Conservation (phyloP, 176 grass and related monocot species). For the Leersia perrieri region DNA sequence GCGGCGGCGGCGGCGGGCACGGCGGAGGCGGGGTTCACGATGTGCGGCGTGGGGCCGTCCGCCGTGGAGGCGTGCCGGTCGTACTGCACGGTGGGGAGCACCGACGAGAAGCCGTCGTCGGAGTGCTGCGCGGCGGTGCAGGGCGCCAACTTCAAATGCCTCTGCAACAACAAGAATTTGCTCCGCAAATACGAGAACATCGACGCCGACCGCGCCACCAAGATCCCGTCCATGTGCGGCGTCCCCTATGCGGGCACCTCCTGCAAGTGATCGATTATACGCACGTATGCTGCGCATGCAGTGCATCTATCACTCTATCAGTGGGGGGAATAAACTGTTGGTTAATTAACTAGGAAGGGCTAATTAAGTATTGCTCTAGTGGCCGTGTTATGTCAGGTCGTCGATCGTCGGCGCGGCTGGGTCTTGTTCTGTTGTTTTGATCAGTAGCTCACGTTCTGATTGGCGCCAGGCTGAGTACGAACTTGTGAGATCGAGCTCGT, state of each 20-base stretch:
- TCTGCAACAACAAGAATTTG: slow-evolving; percentile 4
- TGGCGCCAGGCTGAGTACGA: no score
- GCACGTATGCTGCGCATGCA: no score
- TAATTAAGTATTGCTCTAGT: neutral
- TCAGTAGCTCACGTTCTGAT: neutral
- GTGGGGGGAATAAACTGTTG: neutral
- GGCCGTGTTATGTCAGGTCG: neutral
- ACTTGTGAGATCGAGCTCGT: neutral
- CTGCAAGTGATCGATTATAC: slow-evolving; percentile 1
- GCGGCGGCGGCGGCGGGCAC: neutral
- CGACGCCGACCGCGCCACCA: slow-evolving; percentile 33
- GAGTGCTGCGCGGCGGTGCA: slow-evolving; percentile 32
- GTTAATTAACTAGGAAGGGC: neutral
- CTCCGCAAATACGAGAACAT: neutral
- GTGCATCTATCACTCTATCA: no score
- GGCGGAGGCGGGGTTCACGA: neutral
- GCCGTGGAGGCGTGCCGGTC: slow-evolving; percentile 38
- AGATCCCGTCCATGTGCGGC: slow-evolving; percentile 48
- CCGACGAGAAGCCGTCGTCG: neutral
- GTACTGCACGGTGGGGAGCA: slow-evolving; percentile 22
- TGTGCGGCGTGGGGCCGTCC: slow-evolving; percentile 30
- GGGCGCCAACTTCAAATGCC: slow-evolving; percentile 22
- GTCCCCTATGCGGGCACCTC: neutral
- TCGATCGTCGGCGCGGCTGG: neutral
- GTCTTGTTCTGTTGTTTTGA: neutral